These are phyloP conservation scores for Capronia epimyces DNA, from an alignment of 2,329 filamentous ascomycete species.

Conservation along the genomic window DNA sequence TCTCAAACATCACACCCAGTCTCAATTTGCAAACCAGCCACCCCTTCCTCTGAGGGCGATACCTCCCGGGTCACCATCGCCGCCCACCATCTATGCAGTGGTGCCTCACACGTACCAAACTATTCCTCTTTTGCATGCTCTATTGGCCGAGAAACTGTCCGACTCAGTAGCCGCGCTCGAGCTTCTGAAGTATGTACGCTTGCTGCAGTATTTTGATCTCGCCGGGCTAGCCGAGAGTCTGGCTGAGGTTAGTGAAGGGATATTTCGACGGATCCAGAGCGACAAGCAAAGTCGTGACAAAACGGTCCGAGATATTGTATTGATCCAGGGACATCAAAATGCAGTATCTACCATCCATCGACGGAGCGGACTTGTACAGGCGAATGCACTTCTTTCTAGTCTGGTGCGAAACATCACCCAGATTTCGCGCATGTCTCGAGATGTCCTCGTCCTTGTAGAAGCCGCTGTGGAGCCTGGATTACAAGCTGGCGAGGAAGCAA, in stretches of 20 bases:
- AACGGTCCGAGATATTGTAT: conserved; percentile 6
- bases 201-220: conserved; percentile 25
- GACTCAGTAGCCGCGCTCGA: conserved; percentile 13
- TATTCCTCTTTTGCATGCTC: conserved; percentile 13
- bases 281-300: not conserved
- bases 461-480: conserved; percentile 5
- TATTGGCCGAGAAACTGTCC: conserved; percentile 10
- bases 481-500: not conserved
- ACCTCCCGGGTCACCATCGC: not conserved
- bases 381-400: conserved; percentile 17
- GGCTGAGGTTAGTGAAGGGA: conserved; percentile 16
- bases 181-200: conserved; percentile 17
- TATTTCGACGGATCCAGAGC: conserved; percentile 3
- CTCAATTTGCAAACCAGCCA: not conserved
- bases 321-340: conserved; percentile 16
- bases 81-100: conserved; percentile 12
- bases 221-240: conserved; percentile 19
- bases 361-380: conserved; percentile 18
- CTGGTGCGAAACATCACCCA: conserved; percentile 18
- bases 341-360: conserved; percentile 16
- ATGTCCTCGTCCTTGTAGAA: conserved; percentile 14
- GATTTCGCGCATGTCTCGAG: conserved; percentile 5
- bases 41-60: too few relatives aligned
- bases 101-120: conserved; percentile 17
- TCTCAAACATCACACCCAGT: not conserved